phyloP scores from a whole-genome alignment of 2,329 filamentous ascomycete species.

The Monilinia fructicola region DNA sequence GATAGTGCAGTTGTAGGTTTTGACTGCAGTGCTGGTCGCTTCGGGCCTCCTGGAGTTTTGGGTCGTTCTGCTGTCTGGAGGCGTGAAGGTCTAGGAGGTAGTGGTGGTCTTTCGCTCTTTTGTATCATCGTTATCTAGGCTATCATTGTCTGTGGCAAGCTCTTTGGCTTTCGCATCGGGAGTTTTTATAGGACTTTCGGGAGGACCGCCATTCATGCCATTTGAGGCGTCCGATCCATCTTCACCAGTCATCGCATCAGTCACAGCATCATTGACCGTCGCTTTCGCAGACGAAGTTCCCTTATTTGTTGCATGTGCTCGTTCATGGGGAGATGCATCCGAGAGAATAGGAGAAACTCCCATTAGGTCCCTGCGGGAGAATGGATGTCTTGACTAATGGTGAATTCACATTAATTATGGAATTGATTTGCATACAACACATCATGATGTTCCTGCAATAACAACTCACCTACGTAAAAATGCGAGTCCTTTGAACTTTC shows the following conservation, averaged over 20 bases:
- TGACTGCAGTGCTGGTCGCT: slow-evolving; percentile 48
- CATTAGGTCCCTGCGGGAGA: slow-evolving; percentile 29
- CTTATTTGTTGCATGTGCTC: slow-evolving; percentile 27
- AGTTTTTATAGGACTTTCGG: slow-evolving; percentile 7
- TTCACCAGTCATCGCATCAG: slow-evolving; percentile 32
- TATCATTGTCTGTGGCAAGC: slow-evolving; percentile 1
- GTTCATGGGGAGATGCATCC: slow-evolving; percentile 27
- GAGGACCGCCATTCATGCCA: slow-evolving; percentile 1
- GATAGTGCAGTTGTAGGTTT: slow-evolving; percentile 84
- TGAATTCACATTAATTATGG: slow-evolving; percentile 8
- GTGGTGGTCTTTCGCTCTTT: slow-evolving; percentile 46
- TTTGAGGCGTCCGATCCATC: slow-evolving; percentile 28
- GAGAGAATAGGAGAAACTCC: slow-evolving; percentile 27
- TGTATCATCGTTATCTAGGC: slow-evolving; percentile 28
- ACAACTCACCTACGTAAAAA: neutral
- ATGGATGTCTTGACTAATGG: neutral
- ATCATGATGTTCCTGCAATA: slow-evolving; percentile 7
- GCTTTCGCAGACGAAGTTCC: slow-evolving; percentile 27
- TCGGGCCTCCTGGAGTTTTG: slow-evolving; percentile 26
- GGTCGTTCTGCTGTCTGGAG: slow-evolving; percentile 29
- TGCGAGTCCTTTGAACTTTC: slow-evolving; percentile 3
- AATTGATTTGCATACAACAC: neutral
- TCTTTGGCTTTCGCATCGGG: slow-evolving; percentile 3
- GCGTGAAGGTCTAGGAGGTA: slow-evolving; percentile 48
- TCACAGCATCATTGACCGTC: slow-evolving; percentile 32